Evolutionary conservation across 202 grass and related monocot species (phyloP).

Genomic region (Digitaria exilis): DNA sequence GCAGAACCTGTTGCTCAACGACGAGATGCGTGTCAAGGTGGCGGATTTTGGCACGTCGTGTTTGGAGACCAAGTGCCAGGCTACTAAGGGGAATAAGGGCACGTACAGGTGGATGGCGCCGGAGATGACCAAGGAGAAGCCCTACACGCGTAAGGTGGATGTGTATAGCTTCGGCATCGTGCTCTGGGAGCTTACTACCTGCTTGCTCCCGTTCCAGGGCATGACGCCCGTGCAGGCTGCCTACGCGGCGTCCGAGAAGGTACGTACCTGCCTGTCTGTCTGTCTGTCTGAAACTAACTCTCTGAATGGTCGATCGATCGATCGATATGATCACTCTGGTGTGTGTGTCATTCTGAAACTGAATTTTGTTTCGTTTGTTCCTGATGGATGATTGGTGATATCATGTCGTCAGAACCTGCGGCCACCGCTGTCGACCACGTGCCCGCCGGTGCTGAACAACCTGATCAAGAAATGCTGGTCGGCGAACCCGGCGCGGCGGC

Average conservation of each 20-base stretch:
- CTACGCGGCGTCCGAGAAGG: conserved; percentile 79
- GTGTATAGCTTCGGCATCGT: conserved; percentile 99
- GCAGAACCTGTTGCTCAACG: conserved; percentile 93
- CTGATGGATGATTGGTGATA: neutral
- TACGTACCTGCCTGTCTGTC: neutral
- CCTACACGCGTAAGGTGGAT: conserved; percentile 87
- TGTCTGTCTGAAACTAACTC: too few species aligned
- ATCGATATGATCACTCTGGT: too few species aligned
- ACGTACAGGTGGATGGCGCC: conserved; percentile 99
- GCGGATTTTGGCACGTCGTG: conserved; percentile 96
- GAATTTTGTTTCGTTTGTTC: neutral
- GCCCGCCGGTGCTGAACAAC: conserved; percentile 80
- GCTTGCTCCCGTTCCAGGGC: conserved; percentile 89
- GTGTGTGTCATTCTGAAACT: neutral
- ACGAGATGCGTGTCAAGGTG: conserved; percentile 98
- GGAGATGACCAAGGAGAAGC: conserved; percentile 97
- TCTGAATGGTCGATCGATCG: neutral
- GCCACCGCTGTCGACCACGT: conserved; percentile 72
- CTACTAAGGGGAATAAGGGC: conserved; percentile 90
- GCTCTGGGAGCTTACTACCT: conserved; percentile 95
- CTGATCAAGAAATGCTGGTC: conserved; percentile 95
- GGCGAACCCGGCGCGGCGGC: conserved; percentile 77
- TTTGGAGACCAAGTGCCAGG: conserved; percentile 73
- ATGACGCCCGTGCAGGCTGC: conserved; percentile 98
- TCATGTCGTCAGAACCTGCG: conserved; percentile 59